Base-by-base conservation (phyloP, 2,329 filamentous ascomycete genomes). In the Tolypocladium guangdongense region DNA sequence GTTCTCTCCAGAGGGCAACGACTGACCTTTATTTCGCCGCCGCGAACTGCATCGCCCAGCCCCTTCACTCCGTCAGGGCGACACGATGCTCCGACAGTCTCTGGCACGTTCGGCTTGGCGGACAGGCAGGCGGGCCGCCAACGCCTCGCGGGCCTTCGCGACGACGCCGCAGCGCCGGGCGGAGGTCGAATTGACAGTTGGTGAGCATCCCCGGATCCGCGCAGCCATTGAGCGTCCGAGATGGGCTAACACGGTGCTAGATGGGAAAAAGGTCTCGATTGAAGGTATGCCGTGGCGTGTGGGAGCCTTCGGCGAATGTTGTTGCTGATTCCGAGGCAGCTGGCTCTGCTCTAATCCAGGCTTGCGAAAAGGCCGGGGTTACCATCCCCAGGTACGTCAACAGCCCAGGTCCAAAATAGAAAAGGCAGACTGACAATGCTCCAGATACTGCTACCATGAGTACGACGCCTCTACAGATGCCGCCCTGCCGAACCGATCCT, bases 391-490 rank as follows among this genome's bases (percentile, higher is more conserved):
- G 87, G 87, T 88, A 74, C 64, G 78, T 33, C 43, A 12, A 47
- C n/a, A 32, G 10, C 18, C 27, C 27, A 18, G n/a, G 27, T 27
- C 43, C 27, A 12, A 10, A 14, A 41, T 37, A 46, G 52, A 39
- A 55, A 49, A 53, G 51, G 45, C 57, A 52, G 50, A 53, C 62
- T 66, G 59, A 64, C 62, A 18, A 52, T 45, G 58, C 71, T 75
- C 53, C 61, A 88, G 91, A 89, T 96, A 96, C 75, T 97, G 92
- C 76, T 97, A 97, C 75, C 92, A 96, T 82, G 92, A 97, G 87
- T 90, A 83, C 75, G 83, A 76, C 45, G 56, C 57, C 24, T 30
- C 48, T 36, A 32, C 27, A 32, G 10, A 32, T 32, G 33, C 43
- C 55, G 45, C 58, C 51, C 53, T 58, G 54, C 60, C 59, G 62